These are phyloP conservation scores for Tuber borchii DNA, from an alignment of 495 filamentous ascomycete species.

Conservation along the genomic window DNA sequence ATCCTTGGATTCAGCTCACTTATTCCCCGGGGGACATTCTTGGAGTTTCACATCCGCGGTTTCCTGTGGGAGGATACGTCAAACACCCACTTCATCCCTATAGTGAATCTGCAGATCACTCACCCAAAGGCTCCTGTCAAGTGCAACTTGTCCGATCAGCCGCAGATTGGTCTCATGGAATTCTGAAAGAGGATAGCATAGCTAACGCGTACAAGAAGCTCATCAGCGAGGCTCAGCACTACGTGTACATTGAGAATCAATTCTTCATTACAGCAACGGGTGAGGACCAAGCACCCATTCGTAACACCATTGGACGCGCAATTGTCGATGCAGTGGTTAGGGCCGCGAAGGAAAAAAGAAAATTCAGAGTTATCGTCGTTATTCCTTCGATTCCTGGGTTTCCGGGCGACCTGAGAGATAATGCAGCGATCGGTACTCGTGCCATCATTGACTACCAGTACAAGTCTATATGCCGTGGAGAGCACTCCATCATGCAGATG, in stretches of 20 bases:
- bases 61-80: slow-evolving; percentile 78
- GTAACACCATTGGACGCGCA: slow-evolving; percentile 76
- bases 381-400: slow-evolving; percentile 80
- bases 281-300: slow-evolving; percentile 57
- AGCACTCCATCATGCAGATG: slow-evolving; percentile 79
- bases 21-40: slow-evolving; percentile 78
- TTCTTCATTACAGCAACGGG: slow-evolving; percentile 94
- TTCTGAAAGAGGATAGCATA: slow-evolving; percentile 76
- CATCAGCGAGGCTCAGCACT: slow-evolving; percentile 79
- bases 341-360: slow-evolving; percentile 75
- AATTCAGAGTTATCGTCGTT: slow-evolving; percentile 83
- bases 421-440: slow-evolving; percentile 74
- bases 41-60: slow-evolving; percentile 76
- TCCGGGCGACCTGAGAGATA: slow-evolving; percentile 77
- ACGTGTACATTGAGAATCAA: slow-evolving; percentile 95
- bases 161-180: slow-evolving; percentile 91
- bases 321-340: slow-evolving; percentile 84
- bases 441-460: slow-evolving; percentile 99
- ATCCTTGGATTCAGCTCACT: slow-evolving; percentile 75
- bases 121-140: slow-evolving; percentile 59
- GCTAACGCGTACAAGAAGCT: slow-evolving; percentile 84
- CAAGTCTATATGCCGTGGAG: slow-evolving; percentile 85
- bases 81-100: slow-evolving; percentile 65
- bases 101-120: slow-evolving; percentile 46
- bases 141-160: slow-evolving; percentile 83